Base-by-base conservation (phyloP, 768 basidiomycete species). In the Psilocybe subaeruginosa region DNA sequence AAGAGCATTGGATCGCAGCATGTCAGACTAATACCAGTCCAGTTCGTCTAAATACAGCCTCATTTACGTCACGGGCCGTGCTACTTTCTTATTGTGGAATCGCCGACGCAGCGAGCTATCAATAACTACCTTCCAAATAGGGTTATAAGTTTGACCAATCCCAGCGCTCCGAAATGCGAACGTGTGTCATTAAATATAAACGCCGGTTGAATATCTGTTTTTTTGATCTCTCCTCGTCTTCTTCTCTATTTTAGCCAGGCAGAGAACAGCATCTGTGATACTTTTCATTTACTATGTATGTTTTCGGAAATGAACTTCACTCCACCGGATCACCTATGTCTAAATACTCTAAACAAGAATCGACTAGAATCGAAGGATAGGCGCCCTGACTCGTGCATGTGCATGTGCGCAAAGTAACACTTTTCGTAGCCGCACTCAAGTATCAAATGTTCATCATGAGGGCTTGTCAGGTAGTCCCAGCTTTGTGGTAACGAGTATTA, bases 111-210 rank as follows among this genome's bases (percentile, higher is more conserved):
- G 23, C 23, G 49, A 8, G 30, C 49, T 43, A 43, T 14, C 6
- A 43, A 43, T 43, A 43, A n/a, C 11, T n/a, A 14, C 14, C 5
- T 43, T 43, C n/a, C 41, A 43, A 43, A 43, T 43, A 43, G n/a
- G 14, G 41, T 12, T 9, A 43, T n/a, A 43, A 4, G 11, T 3
- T 5, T 9, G 23, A 5, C 41, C 41, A 43, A 43, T 43, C 41
- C 6, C 14, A 16, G 41, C 11, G 41, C 41, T 12, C n/a, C 6
- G 53, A 55, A 27, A 23, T 43, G 50, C 59, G 54, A 62, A 65
- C 58, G 54, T 60, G 58, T 58, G 58, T 60, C 50, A 39, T n/a
- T 39, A 54, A 37, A 30, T 37, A n/a, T 12, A 43, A 43, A 14
- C 14, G 9, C 14, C 33, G 11, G 11, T 11, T 7, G 11, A 35